Evolutionary conservation across 352 stramenopile species (phyloP), one percentile per base, ranked within the genome.

Genomic region (Phytopythium litorale): DNA sequence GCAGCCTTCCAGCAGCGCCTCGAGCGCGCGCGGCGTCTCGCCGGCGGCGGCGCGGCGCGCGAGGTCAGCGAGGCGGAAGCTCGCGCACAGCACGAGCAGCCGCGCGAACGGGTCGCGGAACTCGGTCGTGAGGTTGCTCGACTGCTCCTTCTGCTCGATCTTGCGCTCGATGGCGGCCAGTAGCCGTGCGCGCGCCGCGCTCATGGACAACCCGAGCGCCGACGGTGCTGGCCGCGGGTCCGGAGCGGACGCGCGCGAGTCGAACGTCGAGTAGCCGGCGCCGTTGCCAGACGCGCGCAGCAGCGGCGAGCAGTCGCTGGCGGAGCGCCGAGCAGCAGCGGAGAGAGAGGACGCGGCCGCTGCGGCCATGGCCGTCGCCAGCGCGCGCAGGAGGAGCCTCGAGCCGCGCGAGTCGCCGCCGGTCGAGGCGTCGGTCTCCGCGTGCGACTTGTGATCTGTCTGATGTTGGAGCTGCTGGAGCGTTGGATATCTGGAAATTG

Each of bases 101-200:
- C 89, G 65, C 50, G 78, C 72, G 58, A 91, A 91, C 38, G 84
- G 83, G 63, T 93, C 84, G 19, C 75, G 68, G 52, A 92, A 90
- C 66, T 91, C 84, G 21, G 77, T 81, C 28, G 79, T 90, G 63
- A 86, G 75, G 70, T 82, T 76, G 23, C 55, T 65, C 12, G 71
- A 87, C 55, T 65, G 67, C 66, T 90, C 81, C 43, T 90, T 92
- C 68, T 89, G 80, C 25, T 72, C 70, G 64, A 93, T 78, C 70
- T 92, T 87, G 56, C 69, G 62, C 63, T 93, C 75, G 62, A 92
- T 87, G 46, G 82, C 79, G 18, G 69, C 57, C 51, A 94, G 71
- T 11, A 95, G 72, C 7, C 77, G 75, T 25, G 67, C 64, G 5
- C 87, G 75, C 33, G 84, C 87, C 7, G 59, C 64, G 7, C 59